Evolutionary conservation across 345 rosid genomes (phyloP), one percentile per base, ranked within the genome.

Genomic region (Populus tremula): DNA sequence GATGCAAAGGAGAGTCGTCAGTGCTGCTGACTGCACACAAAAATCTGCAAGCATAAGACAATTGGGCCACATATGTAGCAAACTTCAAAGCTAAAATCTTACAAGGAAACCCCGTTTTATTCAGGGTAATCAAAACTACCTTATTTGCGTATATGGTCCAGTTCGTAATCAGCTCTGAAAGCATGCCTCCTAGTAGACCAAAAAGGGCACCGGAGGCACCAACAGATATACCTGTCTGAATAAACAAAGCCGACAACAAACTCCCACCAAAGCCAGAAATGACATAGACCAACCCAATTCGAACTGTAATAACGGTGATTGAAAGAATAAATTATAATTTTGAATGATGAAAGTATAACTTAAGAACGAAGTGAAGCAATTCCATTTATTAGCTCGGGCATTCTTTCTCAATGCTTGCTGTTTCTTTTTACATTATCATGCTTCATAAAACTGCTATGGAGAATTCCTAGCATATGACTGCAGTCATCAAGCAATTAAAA

Each of bases 161-260:
- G 53, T 96, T 96, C 50, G 93, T 92, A 67, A 96, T 89, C 80
- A 96, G 96, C 82, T 96, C 99, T 59, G 99, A 93, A 17, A 96
- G 98, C 98, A 96, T 93, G 78, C 92, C 90, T 49, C 99, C 99
- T 23, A 96, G 93, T 70, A 96, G 85, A 66, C 98, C 99, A 87
- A 96, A 93, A 39, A 96, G 92, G 1, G 97, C 97, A 85, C 99
- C 99, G 59, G 99, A 96, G 47, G 99, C 99, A 76, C 99, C 99
- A 69, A 96, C 99, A 0, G 98, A 96, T 82, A 96, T 85, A 74
- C 82, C 87, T 31, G 90, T 72, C 80, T 91, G 92, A 69, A 96
- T 85, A 80, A 96, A 96, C 75, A 96, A 94, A 59, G 90, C 96
- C 17, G 99, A 96, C 78, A 96, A 71, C 86, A 96, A 81, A 69